A percentile compares a stretch with the other conserved stretches of the same genome.
Evolutionary conservation across 495 filamentous ascomycete genomes (phyloP).

Genomic region (Aspergillus haitiensis): DNA sequence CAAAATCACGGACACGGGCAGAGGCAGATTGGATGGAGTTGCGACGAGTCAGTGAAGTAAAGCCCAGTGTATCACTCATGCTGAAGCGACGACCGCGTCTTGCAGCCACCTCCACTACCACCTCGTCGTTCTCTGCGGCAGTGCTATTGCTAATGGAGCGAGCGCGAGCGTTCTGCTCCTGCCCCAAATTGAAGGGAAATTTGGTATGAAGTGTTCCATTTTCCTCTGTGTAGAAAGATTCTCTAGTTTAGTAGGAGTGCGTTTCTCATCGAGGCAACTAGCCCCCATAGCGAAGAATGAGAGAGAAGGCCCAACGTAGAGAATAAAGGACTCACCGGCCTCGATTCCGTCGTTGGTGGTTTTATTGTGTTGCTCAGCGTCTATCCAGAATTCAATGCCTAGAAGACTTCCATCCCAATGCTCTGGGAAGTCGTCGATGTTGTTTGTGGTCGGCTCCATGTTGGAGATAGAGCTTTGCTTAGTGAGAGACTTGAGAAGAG

Average conservation of each 20-base stretch:
- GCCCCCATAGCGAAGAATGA: not conserved
- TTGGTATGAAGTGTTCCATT: slow-evolving; percentile 26
- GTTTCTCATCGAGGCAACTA: not conserved
- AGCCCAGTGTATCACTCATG: slow-evolving; percentile 28
- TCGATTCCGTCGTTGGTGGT: slow-evolving; percentile 23
- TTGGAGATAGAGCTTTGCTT: not conserved
- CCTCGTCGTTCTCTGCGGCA: slow-evolving; percentile 7
- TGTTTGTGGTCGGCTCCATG: slow-evolving; percentile 9
- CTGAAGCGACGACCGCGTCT: slow-evolving; percentile 29
- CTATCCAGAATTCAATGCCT: slow-evolving; percentile 36
- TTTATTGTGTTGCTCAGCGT: slow-evolving; percentile 25
- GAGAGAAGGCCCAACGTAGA: not conserved
- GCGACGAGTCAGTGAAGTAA: slow-evolving; percentile 5
- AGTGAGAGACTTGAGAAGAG: not conserved
- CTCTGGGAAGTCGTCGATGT: slow-evolving; percentile 29
- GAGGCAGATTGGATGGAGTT: slow-evolving; percentile 7
- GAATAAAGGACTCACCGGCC: slow-evolving; percentile 15
- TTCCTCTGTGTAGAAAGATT: slow-evolving; percentile 7
- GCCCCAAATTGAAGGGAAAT: slow-evolving; percentile 35
- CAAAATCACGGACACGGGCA: slow-evolving; percentile 7
- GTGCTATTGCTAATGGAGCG: not conserved
- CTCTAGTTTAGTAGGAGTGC: not conserved
- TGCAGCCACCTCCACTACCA: not conserved
- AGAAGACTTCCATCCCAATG: slow-evolving; percentile 37
- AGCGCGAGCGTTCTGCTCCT: slow-evolving; percentile 18